Conservation (phyloP, 2,329 filamentous ascomycete species). For the Exophiala alcalophila region DNA sequence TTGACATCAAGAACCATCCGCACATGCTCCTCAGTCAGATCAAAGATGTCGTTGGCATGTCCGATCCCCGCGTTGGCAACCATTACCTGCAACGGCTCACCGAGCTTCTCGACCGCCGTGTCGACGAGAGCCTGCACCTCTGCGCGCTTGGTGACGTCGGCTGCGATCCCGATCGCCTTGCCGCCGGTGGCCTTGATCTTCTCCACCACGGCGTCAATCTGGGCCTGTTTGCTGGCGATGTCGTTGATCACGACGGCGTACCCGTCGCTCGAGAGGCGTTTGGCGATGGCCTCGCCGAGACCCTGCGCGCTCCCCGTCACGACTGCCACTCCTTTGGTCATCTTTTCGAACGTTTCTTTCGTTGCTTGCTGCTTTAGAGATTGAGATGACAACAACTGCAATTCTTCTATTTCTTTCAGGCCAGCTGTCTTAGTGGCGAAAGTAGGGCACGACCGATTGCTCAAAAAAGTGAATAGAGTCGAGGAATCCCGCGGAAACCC, state of each 20-base stretch:
- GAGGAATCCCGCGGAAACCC: too few species aligned
- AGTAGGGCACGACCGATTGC: too few species aligned
- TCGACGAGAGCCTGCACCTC: conserved; percentile 55
- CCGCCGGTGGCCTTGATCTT: conserved; percentile 59
- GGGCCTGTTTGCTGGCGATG: conserved; percentile 57
- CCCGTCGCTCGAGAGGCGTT: conserved; percentile 62
- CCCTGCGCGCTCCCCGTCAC: conserved; percentile 41
- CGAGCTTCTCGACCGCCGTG: conserved; percentile 51
- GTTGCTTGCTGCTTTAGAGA: too few species aligned
- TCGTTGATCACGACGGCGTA: conserved; percentile 66
- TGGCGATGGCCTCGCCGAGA: conserved; percentile 46
- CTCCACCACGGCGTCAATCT: conserved; percentile 52
- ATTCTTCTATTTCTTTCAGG: too few species aligned
- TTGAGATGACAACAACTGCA: too few species aligned
- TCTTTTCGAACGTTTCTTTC: too few species aligned
- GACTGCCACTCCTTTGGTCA: conserved; percentile 32
- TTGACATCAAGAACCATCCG: conserved; percentile 61
- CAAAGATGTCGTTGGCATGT: conserved; percentile 55
- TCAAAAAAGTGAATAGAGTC: too few species aligned
- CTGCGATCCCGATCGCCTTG: conserved; percentile 58
- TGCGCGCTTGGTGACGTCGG: conserved; percentile 51
- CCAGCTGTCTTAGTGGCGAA: too few species aligned
- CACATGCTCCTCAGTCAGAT: conserved; percentile 56
- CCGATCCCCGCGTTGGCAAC: conserved; percentile 62
- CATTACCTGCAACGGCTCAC: conserved; percentile 49